Conservation (phyloP, 768 basidiomycete genomes). For the Stropharia rugosoannulata region DNA sequence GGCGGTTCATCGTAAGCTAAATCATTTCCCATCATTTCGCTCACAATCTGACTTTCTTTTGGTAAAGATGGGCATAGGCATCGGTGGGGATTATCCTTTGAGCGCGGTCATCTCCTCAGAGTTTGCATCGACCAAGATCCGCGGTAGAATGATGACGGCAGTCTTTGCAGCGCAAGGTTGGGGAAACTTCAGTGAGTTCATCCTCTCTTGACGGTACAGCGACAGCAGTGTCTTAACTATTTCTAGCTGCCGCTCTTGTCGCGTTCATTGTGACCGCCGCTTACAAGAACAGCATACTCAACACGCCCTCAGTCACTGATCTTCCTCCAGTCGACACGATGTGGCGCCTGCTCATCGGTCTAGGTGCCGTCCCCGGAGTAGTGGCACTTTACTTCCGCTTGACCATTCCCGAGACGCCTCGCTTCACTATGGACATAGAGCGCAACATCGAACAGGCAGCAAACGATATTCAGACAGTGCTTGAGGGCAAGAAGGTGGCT, state of each 20-base stretch:
- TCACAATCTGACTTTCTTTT: not conserved
- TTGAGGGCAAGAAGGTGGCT: constrained; percentile 45
- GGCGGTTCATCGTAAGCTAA: constrained; percentile 67
- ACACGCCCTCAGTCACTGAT: constrained; percentile 34
- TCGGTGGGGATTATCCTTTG: constrained; percentile 89
- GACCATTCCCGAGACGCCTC: constrained; percentile 90
- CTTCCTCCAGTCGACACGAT: constrained; percentile 63
- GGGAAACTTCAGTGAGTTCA: constrained; percentile 70
- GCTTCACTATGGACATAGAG: constrained; percentile 91
- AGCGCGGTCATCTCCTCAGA: constrained; percentile 88
- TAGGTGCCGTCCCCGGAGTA: constrained; percentile 80
- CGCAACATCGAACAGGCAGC: constrained; percentile 76
- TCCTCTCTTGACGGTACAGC: not conserved
- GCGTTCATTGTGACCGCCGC: constrained; percentile 62
- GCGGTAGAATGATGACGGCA: constrained; percentile 88
- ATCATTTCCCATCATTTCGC: not conserved
- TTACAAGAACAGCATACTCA: constrained; percentile 59
- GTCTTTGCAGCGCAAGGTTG: constrained; percentile 88
- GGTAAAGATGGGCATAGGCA: constrained; percentile 70
- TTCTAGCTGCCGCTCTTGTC: constrained; percentile 61
- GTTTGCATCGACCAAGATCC: constrained; percentile 73
- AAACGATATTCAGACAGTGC: constrained; percentile 69
- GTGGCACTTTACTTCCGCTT: constrained; percentile 90
- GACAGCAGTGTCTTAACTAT: not conserved
- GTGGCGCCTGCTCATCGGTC: constrained; percentile 88